Conservation (phyloP, 2,329 filamentous ascomycete genomes). For the Aspergillus intermedius region DNA sequence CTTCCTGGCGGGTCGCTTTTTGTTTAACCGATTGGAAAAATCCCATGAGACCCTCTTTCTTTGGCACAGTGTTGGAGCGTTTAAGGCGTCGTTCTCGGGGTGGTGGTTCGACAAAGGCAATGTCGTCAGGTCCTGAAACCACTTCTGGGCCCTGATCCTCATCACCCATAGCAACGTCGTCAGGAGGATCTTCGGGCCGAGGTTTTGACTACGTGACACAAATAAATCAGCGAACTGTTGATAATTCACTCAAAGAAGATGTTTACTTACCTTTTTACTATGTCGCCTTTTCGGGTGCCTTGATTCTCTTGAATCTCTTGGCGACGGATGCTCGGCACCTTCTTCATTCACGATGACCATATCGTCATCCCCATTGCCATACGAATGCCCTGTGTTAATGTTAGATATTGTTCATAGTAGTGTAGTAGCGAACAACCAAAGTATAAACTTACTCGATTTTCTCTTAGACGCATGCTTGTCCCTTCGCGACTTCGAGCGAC, state of each 20-base stretch:
- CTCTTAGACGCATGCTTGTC: conserved; percentile 50
- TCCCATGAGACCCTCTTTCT: conserved; percentile 51
- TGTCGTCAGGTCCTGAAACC: conserved; percentile 44
- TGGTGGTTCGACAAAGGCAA: conserved; percentile 46
- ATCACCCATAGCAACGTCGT: conserved; percentile 53
- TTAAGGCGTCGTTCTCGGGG: conserved; percentile 48
- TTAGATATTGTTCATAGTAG: not conserved
- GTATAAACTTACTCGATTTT: conserved; percentile 25
- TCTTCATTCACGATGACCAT: conserved; percentile 53
- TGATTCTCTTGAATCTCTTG: conserved; percentile 25
- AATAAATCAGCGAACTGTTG: not conserved
- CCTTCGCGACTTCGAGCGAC: conserved; percentile 34
- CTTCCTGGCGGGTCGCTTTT: conserved; percentile 26
- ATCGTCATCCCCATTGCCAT: conserved; percentile 60
- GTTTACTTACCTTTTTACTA: not conserved
- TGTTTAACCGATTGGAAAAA: conserved; percentile 50
- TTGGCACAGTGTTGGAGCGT: conserved; percentile 57
- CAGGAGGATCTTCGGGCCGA: conserved; percentile 28
- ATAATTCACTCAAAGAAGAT: not conserved
- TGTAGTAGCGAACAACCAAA: not conserved
- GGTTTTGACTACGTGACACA: not conserved
- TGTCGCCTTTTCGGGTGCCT: conserved; percentile 24
- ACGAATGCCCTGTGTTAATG: conserved; percentile 42
- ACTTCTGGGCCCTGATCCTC: conserved; percentile 39
- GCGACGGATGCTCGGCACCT: conserved; percentile 26